Evolutionary conservation across 768 basidiomycete species (phyloP), one percentile per base, ranked within the genome.

Genomic region (Tephrocybe sp.): DNA sequence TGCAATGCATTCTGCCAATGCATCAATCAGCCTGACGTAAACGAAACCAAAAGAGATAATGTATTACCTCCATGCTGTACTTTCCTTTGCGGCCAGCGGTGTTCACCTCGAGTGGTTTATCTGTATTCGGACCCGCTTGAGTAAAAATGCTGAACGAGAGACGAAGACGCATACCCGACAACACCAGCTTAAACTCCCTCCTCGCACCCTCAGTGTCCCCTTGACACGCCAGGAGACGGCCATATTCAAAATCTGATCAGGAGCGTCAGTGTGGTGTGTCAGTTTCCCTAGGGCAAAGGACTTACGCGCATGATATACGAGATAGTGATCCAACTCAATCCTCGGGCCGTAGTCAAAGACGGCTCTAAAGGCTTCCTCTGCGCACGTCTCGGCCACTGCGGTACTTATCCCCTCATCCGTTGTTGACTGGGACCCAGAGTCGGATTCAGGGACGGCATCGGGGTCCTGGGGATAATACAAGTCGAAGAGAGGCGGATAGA

Each of bases 251-350:
- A 62, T 98, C 92, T 92, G 59, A 13, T 17, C 34, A 39, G 43
- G 48, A 41, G 32, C 45, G 49, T 23, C 49, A 0, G n/a, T 38
- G 32, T 44, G 5, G 44, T 3, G 9, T 44, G 32, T n/a, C n/a
- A n/a, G n/a, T n/a, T n/a, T n/a, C n/a, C n/a, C n/a, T n/a, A 22
- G 31, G 4, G 48, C 17, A 13, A 52, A 30, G 31, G 38, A 46
- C 89, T 57, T 60, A 92, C 91, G 93, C 9, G 92, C 78, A 60
- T 87, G 83, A 66, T 94, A 98, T 7, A 95, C 83, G 41, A 98
- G 63, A 62, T 91, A 85, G 64, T 98, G 95, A 61, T 98, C 96
- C 36, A 90, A 72, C 68, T 87, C 82, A 40, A 90, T 84, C 67
- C 81, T 81, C 1, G 77, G 73, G 0, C 87, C 90, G 53, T 91